A percentile compares a stretch with the other conserved stretches of the same genome.
phyloP scores from a whole-genome alignment of 1,284 basidiomycete species.

The Ganoderma lucidum region DNA sequence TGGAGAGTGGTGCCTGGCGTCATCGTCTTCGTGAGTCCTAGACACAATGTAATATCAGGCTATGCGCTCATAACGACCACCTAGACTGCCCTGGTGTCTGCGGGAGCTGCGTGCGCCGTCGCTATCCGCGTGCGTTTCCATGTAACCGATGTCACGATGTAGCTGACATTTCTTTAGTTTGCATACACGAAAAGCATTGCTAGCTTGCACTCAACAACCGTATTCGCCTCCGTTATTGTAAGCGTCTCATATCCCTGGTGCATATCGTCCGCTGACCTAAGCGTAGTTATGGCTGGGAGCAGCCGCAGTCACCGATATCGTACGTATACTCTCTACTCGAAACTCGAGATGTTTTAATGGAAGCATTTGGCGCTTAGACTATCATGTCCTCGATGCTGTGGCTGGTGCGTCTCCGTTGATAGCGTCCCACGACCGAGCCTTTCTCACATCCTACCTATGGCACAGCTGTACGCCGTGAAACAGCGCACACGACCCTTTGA shows the following conservation, averaged over 20 bases:
- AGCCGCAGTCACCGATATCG: conserved; percentile 12
- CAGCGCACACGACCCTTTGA: conserved; percentile 14
- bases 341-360: neutral
- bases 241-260: neutral
- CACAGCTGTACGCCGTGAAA: conserved; percentile 19
- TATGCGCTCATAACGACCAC: neutral
- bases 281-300: conserved; percentile 10
- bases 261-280: neutral
- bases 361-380: neutral
- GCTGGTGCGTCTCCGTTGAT: neutral
- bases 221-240: conserved; percentile 1
- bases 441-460: neutral
- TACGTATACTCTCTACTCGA: neutral
- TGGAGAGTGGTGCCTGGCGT: conserved; percentile 19
- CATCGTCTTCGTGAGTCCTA: conserved; percentile 12
- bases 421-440: too few species aligned
- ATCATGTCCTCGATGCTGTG: conserved; percentile 18
- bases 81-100: conserved; percentile 13
- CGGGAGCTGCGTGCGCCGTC: conserved; percentile 11
- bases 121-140: neutral
- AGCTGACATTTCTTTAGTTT: conserved; percentile 1
- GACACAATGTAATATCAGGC: neutral
- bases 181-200: neutral
- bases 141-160: neutral
- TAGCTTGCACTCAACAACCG: conserved; percentile 4